Base-by-base conservation (phyloP, 352 stramenopile species). In the Thalassiosira mediterranea region DNA sequence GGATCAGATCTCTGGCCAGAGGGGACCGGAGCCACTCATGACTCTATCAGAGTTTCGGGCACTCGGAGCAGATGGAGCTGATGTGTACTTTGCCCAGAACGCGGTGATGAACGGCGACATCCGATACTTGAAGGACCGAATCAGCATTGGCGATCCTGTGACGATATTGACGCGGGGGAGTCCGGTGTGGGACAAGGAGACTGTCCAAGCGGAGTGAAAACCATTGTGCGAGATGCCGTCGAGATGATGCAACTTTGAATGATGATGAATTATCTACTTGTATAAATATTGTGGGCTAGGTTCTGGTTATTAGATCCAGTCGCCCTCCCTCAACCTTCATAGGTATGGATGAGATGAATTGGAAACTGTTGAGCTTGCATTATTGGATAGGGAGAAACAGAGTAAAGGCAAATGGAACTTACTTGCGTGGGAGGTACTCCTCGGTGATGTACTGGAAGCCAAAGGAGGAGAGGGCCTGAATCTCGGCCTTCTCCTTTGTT, bases 401-500 rank as follows among this genome's bases (percentile, higher is more conserved):
- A 19, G 5, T 7, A 42, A 11, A 37, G 8, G 21, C 10, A 29
- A 53, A 53, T 26, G 29, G 15, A 42, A 67, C 58, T 67, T 25
- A 72, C 73, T 94, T 94, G 40, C 86, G 79, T 2, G 93, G 93
- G 26, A 96, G 76, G 78, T 96, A 96, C 19, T 81, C 83, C 75
- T 96, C 83, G 19, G 91, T 95, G 40, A 96, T 87, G 67, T 95
- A 96, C 69, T 96, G 93, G 80, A 97, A 97, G 11, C 93, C 92
- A 91, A 96, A 97, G 3, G 84, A 90, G 0, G 86, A 95, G 23
- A 96, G 79, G 4, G 93, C 91, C 88, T 92, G 93, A 60, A 97
- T 97, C 77, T 97, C 93, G 0, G 93, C 92, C 80, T 96, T 97
- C 54, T 95, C 89, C 77, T 95, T 96, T 0, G 86, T 93, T 58